Base-by-base conservation (phyloP, 495 filamentous ascomycete species). In the Daldinia concentrica region DNA sequence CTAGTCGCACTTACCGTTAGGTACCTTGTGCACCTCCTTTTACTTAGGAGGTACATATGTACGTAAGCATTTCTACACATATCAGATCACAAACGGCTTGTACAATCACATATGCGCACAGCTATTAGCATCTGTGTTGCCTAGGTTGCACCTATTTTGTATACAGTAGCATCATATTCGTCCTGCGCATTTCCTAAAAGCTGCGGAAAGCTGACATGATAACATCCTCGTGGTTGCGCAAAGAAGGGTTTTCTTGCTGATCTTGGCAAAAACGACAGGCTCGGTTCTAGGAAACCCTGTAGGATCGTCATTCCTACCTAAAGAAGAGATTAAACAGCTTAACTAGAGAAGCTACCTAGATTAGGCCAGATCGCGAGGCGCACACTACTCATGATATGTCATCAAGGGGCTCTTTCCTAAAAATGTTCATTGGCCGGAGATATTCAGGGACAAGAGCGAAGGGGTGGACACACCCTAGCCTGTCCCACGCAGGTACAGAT, bases 291-390 rank as follows among this genome's bases (percentile, higher is more conserved):
- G 29, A 52, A 63, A 34, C 65, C 70, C 61, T 73, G 61, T 37
- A 48, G 50, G 62, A 69, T 69, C 71, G 71, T 69, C 71, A 69
- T 73, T 73, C 52, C 58, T 69, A 59, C 71, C 71, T 50, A 69
- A 52, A 29, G 24, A 58, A 62, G 58, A 67, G 58, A 67, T 63
- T 62, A 56, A 66, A 41, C 41, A 14, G 51, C 34, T 57, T 54
- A 17, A 29, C 27, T 7, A 52, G 27, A 54, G 50, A 65, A 34
- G 50, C 50, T n/a, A n/a, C n/a, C n/a, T 58, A 27, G 48, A 65
- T 73, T 60, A 36, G 36, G 60, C 48, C 37, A 64, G 57, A 68
- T 68, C 61, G 55, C 50, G 37, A 62, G 57, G 51, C 54, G 24
- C 37, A 45, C 3, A 36, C 34, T 14, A 36, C 24, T 26, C 22